These are phyloP conservation scores for Rosa rugosa DNA, from an alignment of 306 rosid species.

Conservation along the genomic window DNA sequence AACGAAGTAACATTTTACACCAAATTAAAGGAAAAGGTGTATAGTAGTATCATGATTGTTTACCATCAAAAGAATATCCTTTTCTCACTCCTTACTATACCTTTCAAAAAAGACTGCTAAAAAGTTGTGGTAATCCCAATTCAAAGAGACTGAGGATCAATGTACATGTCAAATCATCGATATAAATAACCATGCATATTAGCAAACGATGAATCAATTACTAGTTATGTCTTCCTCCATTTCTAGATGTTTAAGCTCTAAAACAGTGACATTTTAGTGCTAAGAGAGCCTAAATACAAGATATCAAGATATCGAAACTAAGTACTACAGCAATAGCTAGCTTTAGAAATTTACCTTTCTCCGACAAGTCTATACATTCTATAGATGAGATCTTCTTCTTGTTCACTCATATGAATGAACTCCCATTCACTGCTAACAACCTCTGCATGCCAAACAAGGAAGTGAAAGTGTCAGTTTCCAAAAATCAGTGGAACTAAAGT, in stretches of 20 bases:
- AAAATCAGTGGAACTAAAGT: background rate
- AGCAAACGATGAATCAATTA: background rate
- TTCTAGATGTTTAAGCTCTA: background rate
- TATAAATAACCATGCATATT: background rate
- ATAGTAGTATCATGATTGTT: background rate
- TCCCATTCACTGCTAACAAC: slow-evolving; percentile 53
- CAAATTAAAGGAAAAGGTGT: no score
- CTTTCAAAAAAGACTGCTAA: background rate
- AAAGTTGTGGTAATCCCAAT: background rate
- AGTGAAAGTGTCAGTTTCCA: no score
- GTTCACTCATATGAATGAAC: slow-evolving; percentile 47
- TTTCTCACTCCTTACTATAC: background rate
- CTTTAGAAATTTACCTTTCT: slow-evolving; percentile 33
- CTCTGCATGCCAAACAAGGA: slow-evolving; percentile 27
- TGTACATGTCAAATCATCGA: background rate
- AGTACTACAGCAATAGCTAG: background rate
- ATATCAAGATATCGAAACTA: background rate
- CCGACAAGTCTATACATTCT: slow-evolving; percentile 63
- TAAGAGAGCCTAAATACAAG: background rate
- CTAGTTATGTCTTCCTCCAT: background rate
- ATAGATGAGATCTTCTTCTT: slow-evolving; percentile 60
- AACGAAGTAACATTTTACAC: no score
- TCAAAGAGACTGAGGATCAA: no score
- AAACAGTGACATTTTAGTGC: background rate
- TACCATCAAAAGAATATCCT: background rate